Conservation (phyloP, 768 basidiomycete genomes). For the Agaricus sinodeliciosus region DNA sequence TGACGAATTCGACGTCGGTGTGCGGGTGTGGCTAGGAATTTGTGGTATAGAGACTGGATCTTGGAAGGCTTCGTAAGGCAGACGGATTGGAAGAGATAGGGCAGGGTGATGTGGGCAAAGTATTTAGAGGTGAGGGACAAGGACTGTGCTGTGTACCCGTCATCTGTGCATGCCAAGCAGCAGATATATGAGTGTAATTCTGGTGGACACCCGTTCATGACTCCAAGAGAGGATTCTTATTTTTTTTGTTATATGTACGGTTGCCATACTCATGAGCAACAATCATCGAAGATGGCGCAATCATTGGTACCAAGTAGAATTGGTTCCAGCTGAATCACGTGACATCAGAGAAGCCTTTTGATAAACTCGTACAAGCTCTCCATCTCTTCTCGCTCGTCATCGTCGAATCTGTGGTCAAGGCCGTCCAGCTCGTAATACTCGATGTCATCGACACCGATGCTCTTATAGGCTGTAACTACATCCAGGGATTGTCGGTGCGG, state of each 20-base stretch:
- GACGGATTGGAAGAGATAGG: conserved; percentile 35
- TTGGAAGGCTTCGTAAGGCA: conserved; percentile 23
- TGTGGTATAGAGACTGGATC: conserved; percentile 20
- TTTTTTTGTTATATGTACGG: neutral
- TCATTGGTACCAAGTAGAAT: neutral
- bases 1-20: conserved; percentile 34
- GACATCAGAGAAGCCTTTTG: conserved; percentile 1
- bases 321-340: neutral
- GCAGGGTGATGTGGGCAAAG: conserved; percentile 28
- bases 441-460: conserved; percentile 12
- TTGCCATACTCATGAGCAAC: conserved; percentile 4
- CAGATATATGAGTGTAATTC: conserved; percentile 41
- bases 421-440: conserved; percentile 28
- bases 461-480: conserved; percentile 24
- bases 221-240: neutral
- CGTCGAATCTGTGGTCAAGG: conserved; percentile 29
- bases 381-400: conserved; percentile 23
- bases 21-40: conserved; percentile 24
- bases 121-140: conserved; percentile 34
- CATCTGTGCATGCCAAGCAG: conserved; percentile 33
- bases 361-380: conserved; percentile 28
- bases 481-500: conserved; percentile 26
- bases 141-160: conserved; percentile 28
- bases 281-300: conserved; percentile 10
- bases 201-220: conserved; percentile 32